A percentile compares a stretch with the other conserved stretches of the same genome.
Conservation (phyloP, 2,329 filamentous ascomycete genomes). For the Aspergillus versicolor region DNA sequence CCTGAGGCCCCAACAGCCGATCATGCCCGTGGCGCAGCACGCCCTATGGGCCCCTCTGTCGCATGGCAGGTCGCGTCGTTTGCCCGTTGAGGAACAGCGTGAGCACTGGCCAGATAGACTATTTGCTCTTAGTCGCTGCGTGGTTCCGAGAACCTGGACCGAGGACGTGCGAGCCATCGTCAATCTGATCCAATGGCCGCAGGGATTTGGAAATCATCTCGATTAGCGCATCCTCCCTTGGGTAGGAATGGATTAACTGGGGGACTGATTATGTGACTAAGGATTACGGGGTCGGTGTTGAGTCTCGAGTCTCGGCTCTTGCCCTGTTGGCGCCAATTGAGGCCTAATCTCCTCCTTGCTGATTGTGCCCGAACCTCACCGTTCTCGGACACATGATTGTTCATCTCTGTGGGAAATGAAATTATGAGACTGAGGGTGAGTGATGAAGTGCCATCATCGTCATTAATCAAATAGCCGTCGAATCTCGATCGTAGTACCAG, state of each 20-base stretch:
- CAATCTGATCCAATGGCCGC: background rate
- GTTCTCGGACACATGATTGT: background rate
- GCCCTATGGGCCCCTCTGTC: background rate
- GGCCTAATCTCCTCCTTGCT: background rate
- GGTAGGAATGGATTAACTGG: background rate
- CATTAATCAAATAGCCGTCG: too few species aligned
- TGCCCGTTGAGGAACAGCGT: slow-evolving; percentile 1
- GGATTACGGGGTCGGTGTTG: background rate
- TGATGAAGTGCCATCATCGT: too few species aligned
- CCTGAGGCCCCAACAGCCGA: background rate
- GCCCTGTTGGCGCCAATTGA: too few species aligned
- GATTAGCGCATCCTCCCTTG: slow-evolving; percentile 2
- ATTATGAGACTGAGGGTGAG: too few species aligned
- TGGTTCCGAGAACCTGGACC: slow-evolving; percentile 13
- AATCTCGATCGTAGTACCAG: background rate
- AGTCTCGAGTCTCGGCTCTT: too few species aligned
- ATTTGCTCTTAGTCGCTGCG: slow-evolving; percentile 5
- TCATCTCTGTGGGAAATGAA: background rate
- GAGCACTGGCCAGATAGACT: background rate
- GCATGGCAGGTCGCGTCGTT: background rate
- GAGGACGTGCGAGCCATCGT: background rate
- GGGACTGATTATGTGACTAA: background rate
- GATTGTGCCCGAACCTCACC: background rate
- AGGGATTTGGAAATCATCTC: slow-evolving; percentile 12
- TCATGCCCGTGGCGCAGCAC: background rate